These are phyloP conservation scores for Crithidia bombi DNA, from an alignment of 208 protist species.

Conservation along the genomic window DNA sequence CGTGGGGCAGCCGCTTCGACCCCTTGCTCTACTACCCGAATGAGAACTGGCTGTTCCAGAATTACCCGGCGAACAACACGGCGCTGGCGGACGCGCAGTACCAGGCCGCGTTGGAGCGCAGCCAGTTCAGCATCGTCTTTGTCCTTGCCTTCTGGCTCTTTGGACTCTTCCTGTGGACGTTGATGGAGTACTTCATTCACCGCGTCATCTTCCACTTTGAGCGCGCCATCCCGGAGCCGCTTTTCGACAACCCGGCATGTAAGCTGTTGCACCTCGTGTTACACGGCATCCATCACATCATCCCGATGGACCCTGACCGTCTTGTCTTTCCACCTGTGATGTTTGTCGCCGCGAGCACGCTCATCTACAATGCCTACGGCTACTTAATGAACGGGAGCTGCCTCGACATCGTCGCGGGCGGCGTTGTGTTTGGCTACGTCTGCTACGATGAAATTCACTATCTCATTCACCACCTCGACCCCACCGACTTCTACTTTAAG, in stretches of 20 bases:
- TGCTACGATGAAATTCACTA: conserved; percentile 58
- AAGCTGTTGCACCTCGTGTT: conserved; percentile 52
- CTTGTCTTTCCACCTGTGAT: conserved; percentile 56
- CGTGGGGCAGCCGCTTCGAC: conserved; percentile 37
- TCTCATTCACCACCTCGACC: conserved; percentile 49
- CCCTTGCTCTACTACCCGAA: conserved; percentile 55
- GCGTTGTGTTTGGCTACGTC: conserved; percentile 49
- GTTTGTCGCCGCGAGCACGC: conserved; percentile 36
- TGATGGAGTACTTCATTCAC: conserved; percentile 58
- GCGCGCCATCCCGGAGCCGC: conserved; percentile 20
- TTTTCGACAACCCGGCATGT: conserved; percentile 44
- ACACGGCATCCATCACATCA: conserved; percentile 64
- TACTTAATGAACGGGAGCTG: conserved; percentile 45
- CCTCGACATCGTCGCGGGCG: conserved; percentile 42
- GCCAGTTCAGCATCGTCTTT: conserved; percentile 31
- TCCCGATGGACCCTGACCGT: conserved; percentile 62
- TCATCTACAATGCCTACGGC: conserved; percentile 44
- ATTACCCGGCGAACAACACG: conserved; percentile 33
- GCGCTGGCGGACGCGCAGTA: conserved; percentile 36
- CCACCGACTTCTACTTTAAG: conserved; percentile 47
- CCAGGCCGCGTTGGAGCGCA: conserved; percentile 27
- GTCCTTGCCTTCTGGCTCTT: conserved; percentile 36
- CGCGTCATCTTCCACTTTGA: conserved; percentile 57
- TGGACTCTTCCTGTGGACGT: conserved; percentile 46
- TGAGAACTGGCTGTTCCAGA: conserved; percentile 39